Evolutionary conservation across 1,139 yeast species (phyloP), one percentile per base, ranked within the genome.

Genomic region (Saccharomycopsis crataegensis): DNA sequence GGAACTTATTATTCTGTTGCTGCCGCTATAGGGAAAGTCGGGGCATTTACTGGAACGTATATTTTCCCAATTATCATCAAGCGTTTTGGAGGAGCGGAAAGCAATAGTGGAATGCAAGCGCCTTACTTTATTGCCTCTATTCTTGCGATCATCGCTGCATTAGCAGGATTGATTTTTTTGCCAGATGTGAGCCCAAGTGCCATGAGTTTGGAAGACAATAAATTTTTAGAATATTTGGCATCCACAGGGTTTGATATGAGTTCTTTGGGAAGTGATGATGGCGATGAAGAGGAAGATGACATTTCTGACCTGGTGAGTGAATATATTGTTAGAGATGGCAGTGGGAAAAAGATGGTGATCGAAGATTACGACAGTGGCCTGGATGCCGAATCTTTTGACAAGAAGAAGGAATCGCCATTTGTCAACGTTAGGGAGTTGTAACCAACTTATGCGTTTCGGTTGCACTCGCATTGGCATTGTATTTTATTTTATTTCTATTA

Each of bases 1-100:
- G 97, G 97, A 57, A 87, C 85, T 63, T 87, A 86, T 70, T 91
- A 91, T 67, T 94, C 93, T 62, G 77, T 89, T 62, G 93, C 96
- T 49, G 96, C 97, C 57, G 96, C 96, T 36, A 64, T 82, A 53
- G 97, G 96, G 64, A 90, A 90, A 68, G 75, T 89, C 59, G 96
- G 97, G 64, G 96, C 96, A 1, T 90, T 89, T 65, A 88, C 84
- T 33, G 97, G 97, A 56, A 83, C 94, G 46, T 88, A 84, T 68
- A 83, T 86, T 33, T 91, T 91, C 79, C 96, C 96, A 48, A 77
- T 78, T 52, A 80, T 86, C 59, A 80, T 82, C 60, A 73, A 71
- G 58, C 71, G 73, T 59, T 72, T 76, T 14, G 82, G 82, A 52
- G 80, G 38, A 14, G 52, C 60, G 32, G 67, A 64, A 43, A 65